Evolutionary conservation across 352 stramenopile genomes (phyloP).

Genomic region (Peronosclerospora sorghi): DNA sequence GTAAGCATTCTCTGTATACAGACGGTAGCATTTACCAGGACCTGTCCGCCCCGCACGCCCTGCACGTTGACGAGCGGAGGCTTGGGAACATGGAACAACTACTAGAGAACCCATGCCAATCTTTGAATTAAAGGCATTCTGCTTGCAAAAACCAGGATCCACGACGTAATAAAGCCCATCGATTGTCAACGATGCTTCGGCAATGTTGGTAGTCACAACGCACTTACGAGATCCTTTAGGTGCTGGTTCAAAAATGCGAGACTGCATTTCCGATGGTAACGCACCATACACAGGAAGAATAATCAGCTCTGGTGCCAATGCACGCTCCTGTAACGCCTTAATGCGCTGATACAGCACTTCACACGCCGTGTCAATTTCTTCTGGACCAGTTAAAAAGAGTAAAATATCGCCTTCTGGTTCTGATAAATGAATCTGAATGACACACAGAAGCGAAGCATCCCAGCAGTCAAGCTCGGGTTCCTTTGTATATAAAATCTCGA

Average conservation of each 20-base stretch:
- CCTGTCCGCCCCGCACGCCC: conserved; percentile 96
- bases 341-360: conserved; percentile 97
- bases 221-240: conserved; percentile 93
- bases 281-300: conserved; percentile 97
- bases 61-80: conserved; percentile 93
- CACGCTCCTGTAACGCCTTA: conserved; percentile 89
- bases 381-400: conserved; percentile 97
- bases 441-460: conserved; percentile 94
- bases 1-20: conserved; percentile 99
- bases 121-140: conserved; percentile 99
- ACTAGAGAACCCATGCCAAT: conserved; percentile 99
- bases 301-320: conserved; percentile 94
- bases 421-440: conserved; percentile 99
- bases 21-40: conserved; percentile 97
- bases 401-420: conserved; percentile 98
- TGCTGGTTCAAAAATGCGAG: conserved; percentile 96
- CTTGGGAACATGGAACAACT: conserved; percentile 96
- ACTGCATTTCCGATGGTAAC: conserved; percentile 98
- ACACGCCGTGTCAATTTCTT: conserved; percentile 98
- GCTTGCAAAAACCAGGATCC: conserved; percentile 94
- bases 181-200: conserved; percentile 98
- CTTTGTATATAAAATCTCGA: conserved; percentile 98
- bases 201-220: conserved; percentile 99
- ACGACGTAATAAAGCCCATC: conserved; percentile 95
- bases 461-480: conserved; percentile 97